Conservation (phyloP, 2,329 filamentous ascomycete genomes). For the Curvularia verruculosa region DNA sequence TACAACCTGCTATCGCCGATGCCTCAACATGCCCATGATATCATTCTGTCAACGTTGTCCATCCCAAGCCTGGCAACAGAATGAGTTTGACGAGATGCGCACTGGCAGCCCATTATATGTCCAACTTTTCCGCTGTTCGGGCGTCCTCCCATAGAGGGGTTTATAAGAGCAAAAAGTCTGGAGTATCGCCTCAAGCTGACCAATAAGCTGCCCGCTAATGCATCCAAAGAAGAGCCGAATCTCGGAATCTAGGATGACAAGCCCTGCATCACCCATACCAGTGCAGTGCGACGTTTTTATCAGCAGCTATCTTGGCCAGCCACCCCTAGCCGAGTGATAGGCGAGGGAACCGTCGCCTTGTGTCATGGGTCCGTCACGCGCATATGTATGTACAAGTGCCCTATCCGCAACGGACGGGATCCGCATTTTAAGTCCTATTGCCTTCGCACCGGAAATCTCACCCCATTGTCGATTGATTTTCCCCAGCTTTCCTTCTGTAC, state of each 20-base stretch:
- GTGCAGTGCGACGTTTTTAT: slow-evolving; percentile 31
- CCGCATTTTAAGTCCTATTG: slow-evolving; percentile 27
- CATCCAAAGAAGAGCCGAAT: slow-evolving; percentile 28
- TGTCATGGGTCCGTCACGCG: slow-evolving; percentile 31
- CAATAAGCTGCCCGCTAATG: slow-evolving; percentile 30
- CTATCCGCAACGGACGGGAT: slow-evolving; percentile 21
- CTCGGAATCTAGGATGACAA: slow-evolving; percentile 29
- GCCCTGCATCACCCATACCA: slow-evolving; percentile 29
- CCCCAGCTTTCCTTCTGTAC: slow-evolving; percentile 15
- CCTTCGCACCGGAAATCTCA: slow-evolving; percentile 24
- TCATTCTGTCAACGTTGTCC: slow-evolving; percentile 10
- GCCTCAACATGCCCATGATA: slow-evolving; percentile 17
- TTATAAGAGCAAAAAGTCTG: slow-evolving; percentile 12
- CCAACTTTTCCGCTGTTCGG: slow-evolving; percentile 35
- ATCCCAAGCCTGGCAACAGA: slow-evolving; percentile 8
- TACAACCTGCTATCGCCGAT: slow-evolving; percentile 20
- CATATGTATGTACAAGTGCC: slow-evolving; percentile 26
- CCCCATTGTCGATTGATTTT: slow-evolving; percentile 28
- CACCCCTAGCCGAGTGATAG: slow-evolving; percentile 25
- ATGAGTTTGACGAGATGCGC: slow-evolving; percentile 15
- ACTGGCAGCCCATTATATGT: slow-evolving; percentile 16
- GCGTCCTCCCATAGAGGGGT: slow-evolving; percentile 36
- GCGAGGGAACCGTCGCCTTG: slow-evolving; percentile 35
- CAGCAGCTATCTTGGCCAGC: slow-evolving; percentile 37
- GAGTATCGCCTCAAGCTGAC: slow-evolving; percentile 12